Evolutionary conservation across 2,329 filamentous ascomycete genomes (phyloP), one percentile per base, ranked within the genome.

Genomic region (Dactylellina sp.): DNA sequence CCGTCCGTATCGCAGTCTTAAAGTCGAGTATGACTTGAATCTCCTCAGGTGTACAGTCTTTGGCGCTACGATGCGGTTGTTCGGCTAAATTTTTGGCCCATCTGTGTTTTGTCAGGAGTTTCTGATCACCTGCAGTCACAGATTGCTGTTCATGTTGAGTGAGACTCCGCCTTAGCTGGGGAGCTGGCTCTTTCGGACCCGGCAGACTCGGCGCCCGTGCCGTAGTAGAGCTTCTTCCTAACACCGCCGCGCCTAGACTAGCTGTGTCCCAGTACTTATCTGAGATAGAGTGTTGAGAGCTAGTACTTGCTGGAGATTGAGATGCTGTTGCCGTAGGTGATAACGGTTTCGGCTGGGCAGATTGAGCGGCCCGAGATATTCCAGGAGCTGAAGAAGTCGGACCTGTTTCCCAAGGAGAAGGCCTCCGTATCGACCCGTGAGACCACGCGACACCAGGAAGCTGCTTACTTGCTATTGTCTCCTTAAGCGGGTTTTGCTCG

Each of bases 331-430:
- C 28, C 28, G 28, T 32, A 32, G 28, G 28, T 11, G 4, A 5
- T 28, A 39, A 25, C 6, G 16, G 20, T 50, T 25, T 50, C 1
- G 40, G 37, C 32, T 28, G 22, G 5, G 14, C 12, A 14, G 47
- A 12, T 40, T 47, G 52, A 25, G 16, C 16, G 28, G 25, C 7
- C 32, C 18, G 24, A 5, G 37, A 37, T 57, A 24, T 47, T 37
- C 7, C 14, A 14, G 56, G 5, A 35, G 28, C 16, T 20, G 59
- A 35, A n/a, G 60, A 44, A 7, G 28, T n/a, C 22, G 12, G 35
- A 2, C 59, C 59, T 6, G 44, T 50, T 20, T 39, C 52, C 62
- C 62, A 66, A 50, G 62, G 62, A 2, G 62, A 66, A 20, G 52
- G 28, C 22, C 55, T 46, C 11, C 50, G 28, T 55, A 50, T 50